Percentiles rank a stretch among this genome's conserved stretches.
phyloP scores from a whole-genome alignment of 371 early-diverging fungal genomes.

The Lichtheimia ramosa region DNA sequence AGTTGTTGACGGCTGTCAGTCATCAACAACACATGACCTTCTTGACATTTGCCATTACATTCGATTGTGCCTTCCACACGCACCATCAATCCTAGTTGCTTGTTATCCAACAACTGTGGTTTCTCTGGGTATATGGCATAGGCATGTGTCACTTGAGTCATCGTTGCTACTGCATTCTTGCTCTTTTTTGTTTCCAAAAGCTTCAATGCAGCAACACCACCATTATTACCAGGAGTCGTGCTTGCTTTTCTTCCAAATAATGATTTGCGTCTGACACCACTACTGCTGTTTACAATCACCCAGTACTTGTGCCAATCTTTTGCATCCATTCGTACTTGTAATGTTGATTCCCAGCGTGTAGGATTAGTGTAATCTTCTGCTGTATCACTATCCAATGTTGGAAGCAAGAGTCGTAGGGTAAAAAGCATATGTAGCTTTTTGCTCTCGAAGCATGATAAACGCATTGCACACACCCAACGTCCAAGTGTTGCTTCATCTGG shows the following conservation, averaged over 20 bases:
- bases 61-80: slow-evolving; percentile 41
- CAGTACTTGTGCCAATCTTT: slow-evolving; percentile 63
- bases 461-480: slow-evolving; percentile 66
- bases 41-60: slow-evolving; percentile 12
- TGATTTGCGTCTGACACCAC: slow-evolving; percentile 45
- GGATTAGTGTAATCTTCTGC: slow-evolving; percentile 17
- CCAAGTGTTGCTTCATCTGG: slow-evolving; percentile 44
- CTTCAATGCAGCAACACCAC: slow-evolving; percentile 23
- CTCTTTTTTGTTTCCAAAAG: slow-evolving; percentile 58
- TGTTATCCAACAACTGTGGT: slow-evolving; percentile 42
- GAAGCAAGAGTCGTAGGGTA: slow-evolving; percentile 57
- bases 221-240: slow-evolving; percentile 4
- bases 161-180: slow-evolving; percentile 47
- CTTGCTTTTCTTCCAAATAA: slow-evolving; percentile 25
- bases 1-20: slow-evolving; percentile 37
- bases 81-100: slow-evolving; percentile 30
- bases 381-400: slow-evolving; percentile 30
- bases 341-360: slow-evolving; percentile 28
- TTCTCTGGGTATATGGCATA: slow-evolving; percentile 75
- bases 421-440: slow-evolving; percentile 73
- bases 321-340: slow-evolving; percentile 61
- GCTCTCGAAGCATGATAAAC: slow-evolving; percentile 75
- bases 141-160: slow-evolving; percentile 59
- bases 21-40: slow-evolving; percentile 42
- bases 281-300: slow-evolving; percentile 47